These are phyloP conservation scores for Pythium scleroteichum DNA, from an alignment of 352 stramenopile genomes.

Conservation along the genomic window DNA sequence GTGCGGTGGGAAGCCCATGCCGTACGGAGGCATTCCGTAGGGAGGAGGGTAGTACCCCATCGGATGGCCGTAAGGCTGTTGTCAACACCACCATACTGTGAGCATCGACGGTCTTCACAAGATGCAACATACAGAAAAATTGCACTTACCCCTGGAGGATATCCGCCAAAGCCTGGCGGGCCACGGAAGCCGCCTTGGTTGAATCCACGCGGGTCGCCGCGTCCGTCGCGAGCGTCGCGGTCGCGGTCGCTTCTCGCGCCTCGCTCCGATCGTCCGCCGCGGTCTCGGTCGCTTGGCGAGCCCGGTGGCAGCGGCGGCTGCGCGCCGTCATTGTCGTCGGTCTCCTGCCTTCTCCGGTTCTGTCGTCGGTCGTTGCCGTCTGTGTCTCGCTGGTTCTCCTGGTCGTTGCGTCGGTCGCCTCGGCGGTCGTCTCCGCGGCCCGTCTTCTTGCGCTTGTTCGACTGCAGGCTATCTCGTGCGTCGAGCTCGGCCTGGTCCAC, in stretches of 20 bases:
- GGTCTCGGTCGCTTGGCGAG: constrained; percentile 15
- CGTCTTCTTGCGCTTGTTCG: constrained; percentile 63
- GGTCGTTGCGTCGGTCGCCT: constrained; percentile 18
- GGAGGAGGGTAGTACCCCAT: constrained; percentile 75
- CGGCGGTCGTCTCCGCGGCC: constrained; percentile 27
- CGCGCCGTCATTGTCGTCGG: constrained; percentile 24
- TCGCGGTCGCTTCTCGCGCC: constrained; percentile 23
- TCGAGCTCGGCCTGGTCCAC: constrained; percentile 78
- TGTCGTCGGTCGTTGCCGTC: constrained; percentile 25
- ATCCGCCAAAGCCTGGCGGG: constrained; percentile 65
- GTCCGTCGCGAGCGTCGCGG: constrained; percentile 6
- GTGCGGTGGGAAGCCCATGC: constrained; percentile 71
- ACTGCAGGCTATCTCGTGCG: constrained; percentile 54
- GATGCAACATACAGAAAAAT: not conserved
- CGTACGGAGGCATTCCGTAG: constrained; percentile 71
- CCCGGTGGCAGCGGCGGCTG: constrained; percentile 37
- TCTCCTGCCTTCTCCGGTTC: constrained; percentile 32
- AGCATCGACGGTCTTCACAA: not conserved
- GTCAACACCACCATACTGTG: constrained; percentile 14
- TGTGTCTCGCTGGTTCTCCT: constrained; percentile 33
- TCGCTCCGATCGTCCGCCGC: constrained; percentile 24
- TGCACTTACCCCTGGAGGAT: constrained; percentile 47
- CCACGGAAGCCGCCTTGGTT: constrained; percentile 56
- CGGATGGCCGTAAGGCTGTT: constrained; percentile 61
- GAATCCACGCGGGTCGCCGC: constrained; percentile 27